Evolutionary conservation across 1,284 basidiomycete species (phyloP).

Genomic region (Microbotryomycetes sp.): DNA sequence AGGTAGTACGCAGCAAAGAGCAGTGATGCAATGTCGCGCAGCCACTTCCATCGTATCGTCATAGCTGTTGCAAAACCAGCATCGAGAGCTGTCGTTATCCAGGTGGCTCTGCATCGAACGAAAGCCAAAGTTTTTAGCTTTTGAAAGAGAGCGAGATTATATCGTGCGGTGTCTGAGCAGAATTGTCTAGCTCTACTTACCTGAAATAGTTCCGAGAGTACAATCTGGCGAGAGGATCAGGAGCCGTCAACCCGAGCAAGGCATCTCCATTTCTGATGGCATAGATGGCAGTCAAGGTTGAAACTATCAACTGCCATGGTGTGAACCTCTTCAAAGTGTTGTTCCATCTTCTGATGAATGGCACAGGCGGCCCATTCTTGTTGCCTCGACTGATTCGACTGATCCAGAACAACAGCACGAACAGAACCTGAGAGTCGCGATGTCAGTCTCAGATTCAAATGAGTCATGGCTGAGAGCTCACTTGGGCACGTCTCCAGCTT

Average conservation of each 20-base stretch:
- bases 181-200: conserved; percentile 37
- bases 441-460: conserved; percentile 1
- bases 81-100: conserved; percentile 88
- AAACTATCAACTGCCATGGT: conserved; percentile 88
- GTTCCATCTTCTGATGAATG: conserved; percentile 56
- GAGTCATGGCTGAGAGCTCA: conserved; percentile 36
- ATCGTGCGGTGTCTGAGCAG: neutral
- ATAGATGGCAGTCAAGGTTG: conserved; percentile 76
- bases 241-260: conserved; percentile 59
- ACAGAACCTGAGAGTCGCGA: conserved; percentile 55
- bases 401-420: conserved; percentile 84
- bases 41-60: conserved; percentile 84
- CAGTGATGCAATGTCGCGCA: conserved; percentile 76
- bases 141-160: neutral
- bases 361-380: conserved; percentile 58
- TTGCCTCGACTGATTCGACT: conserved; percentile 69
- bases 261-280: conserved; percentile 79
- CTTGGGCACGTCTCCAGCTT: conserved; percentile 68
- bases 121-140: neutral
- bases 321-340: conserved; percentile 65
- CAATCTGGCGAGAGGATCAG: conserved; percentile 82
- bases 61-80: conserved; percentile 95
- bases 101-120: conserved; percentile 71
- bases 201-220: conserved; percentile 47
- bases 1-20: conserved; percentile 67